These are phyloP conservation scores for Citrus medica DNA, from an alignment of 345 rosid species.

Conservation along the genomic window DNA sequence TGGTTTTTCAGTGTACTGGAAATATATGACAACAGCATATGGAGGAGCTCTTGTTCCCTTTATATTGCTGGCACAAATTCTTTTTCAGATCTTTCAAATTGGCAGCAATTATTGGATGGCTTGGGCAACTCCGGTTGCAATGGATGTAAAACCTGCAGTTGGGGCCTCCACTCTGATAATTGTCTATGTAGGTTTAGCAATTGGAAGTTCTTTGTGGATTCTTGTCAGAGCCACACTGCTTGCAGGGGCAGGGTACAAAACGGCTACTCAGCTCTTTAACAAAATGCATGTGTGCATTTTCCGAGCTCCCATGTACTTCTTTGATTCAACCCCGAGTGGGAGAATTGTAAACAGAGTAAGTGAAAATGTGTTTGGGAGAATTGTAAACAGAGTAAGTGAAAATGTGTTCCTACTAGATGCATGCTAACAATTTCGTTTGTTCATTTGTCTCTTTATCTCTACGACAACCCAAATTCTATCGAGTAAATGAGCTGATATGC, in stretches of 20 bases:
- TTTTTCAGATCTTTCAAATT: slow-evolving; percentile 55
- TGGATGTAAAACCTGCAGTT: slow-evolving; percentile 42
- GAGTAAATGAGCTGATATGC: background rate
- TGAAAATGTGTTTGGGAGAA: no score
- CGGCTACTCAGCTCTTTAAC: slow-evolving; percentile 57
- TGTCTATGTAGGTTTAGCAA: slow-evolving; percentile 53
- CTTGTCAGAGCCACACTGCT: slow-evolving; percentile 44
- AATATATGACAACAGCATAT: slow-evolving; percentile 55
- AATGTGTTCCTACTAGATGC: background rate
- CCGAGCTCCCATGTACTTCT: slow-evolving; percentile 81
- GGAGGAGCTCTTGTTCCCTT: slow-evolving; percentile 66
- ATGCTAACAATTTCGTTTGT: background rate
- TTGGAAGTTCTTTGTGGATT: slow-evolving; percentile 55
- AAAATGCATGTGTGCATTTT: slow-evolving; percentile 61
- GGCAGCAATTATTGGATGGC: no score
- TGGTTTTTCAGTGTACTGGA: slow-evolving; percentile 59
- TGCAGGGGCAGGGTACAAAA: slow-evolving; percentile 46
- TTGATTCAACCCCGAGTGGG: slow-evolving; percentile 72
- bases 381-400: slow-evolving; percentile 41
- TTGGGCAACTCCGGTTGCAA: no score
- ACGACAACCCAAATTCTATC: background rate
- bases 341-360: slow-evolving; percentile 57
- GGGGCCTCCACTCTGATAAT: slow-evolving; percentile 32
- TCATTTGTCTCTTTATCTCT: background rate
- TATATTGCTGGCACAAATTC: slow-evolving; percentile 46